Conservation (phyloP, 768 basidiomycete genomes). For the Aureoboletus auriporus region DNA sequence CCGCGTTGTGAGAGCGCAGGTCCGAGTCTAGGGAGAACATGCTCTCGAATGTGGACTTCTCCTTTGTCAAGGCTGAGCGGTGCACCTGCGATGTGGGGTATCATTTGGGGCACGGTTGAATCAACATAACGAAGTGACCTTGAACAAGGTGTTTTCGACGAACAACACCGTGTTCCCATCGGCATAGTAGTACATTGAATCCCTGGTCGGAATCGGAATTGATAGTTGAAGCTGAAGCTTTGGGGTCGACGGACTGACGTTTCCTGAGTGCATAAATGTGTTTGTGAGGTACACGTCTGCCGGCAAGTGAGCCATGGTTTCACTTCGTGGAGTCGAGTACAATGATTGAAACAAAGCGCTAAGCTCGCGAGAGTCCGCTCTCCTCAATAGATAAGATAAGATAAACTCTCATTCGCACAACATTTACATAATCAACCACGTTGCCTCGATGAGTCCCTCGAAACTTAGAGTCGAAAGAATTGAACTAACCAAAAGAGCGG, state of each 20-base stretch:
- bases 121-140: slow-evolving; percentile 32
- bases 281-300: slow-evolving; percentile 30
- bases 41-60: slow-evolving; percentile 43
- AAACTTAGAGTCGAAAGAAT: background rate
- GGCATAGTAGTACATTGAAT: slow-evolving; percentile 38
- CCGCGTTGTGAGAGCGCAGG: slow-evolving; percentile 23
- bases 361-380: slow-evolving; percentile 17
- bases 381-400: slow-evolving; percentile 16
- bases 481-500: slow-evolving; percentile 4
- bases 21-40: slow-evolving; percentile 43
- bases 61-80: slow-evolving; percentile 39
- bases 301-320: slow-evolving; percentile 27
- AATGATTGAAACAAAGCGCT: slow-evolving; percentile 8
- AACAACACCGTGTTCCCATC: slow-evolving; percentile 41
- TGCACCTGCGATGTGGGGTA: slow-evolving; percentile 29
- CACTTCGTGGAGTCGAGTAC: slow-evolving; percentile 9
- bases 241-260: slow-evolving; percentile 29
- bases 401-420: slow-evolving; percentile 4
- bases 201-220: slow-evolving; percentile 32
- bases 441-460: slow-evolving; percentile 7
- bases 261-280: slow-evolving; percentile 31
- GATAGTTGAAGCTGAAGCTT: slow-evolving; percentile 32
- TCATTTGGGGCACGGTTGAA: slow-evolving; percentile 20
- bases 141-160: slow-evolving; percentile 45
- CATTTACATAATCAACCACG: background rate